Evolutionary conservation across 2,329 filamentous ascomycete species (phyloP), one percentile per base, ranked within the genome.

Genomic region (Clarireedia monteithiana): DNA sequence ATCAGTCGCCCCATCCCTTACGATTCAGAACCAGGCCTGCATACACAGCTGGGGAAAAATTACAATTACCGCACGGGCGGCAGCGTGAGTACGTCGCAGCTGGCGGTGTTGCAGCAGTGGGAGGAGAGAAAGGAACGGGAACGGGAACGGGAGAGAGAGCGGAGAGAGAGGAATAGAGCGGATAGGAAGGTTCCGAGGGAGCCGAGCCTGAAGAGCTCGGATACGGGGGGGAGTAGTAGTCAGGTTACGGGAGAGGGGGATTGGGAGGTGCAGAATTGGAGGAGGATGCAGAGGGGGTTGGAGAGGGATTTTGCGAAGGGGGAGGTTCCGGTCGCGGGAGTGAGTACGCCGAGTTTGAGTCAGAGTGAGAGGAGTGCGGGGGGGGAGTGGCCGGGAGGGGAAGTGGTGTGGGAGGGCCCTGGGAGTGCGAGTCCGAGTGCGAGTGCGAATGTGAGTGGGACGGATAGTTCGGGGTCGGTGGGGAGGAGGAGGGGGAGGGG

Each of bases 251-350:
- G 26, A n/a, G 20, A 47, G 7, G 50, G 39, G 14, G 12, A 30
- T 9, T 6, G 4, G 20, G 20, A 5, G 17, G 26, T 9, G 2
- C 36, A 30, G 39, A 53, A 34, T 47, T 47, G 1, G 50, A 53
- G 14, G 17, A 20, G 15, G 45, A 53, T 24, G 27, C 50, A 47
- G 15, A 17, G 20, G 2, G 50, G 50, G 0, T 6, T 53, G 50
- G 50, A 53, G 50, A 38, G 50, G 14, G 50, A 53, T 47, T 53
- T 53, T 24, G 50, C 39, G 9, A 53, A 47, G 14, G 26, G 40
- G 0, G 44, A 34, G 34, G 17, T n/a, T 7, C 20, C 20, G 20
- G 20, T 20, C 2, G 40, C n/a, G 14, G 17, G 40, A 4, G 26
- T 4, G 23, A 38, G 17, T 10, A 20, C 20, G 20, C 34, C 48